Evolutionary conservation across 768 basidiomycete species (phyloP).

Genomic region (Collybia sordida): DNA sequence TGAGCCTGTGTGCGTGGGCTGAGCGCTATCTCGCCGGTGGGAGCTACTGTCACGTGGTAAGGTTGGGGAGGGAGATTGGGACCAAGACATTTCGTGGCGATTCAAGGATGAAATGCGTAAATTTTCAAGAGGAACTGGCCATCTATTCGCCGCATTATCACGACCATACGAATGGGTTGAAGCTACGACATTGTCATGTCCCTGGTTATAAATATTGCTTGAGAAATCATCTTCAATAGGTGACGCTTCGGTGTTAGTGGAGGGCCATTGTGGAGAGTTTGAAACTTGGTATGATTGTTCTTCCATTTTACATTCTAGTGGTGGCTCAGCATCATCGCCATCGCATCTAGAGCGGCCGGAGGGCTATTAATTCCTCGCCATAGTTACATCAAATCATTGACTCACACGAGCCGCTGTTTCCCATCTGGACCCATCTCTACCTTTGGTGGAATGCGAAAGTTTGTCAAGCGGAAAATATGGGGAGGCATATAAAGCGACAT

Average conservation of each 20-base stretch:
- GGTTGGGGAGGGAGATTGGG: slow-evolving; percentile 23
- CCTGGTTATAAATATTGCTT: slow-evolving; percentile 29
- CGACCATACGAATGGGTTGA: slow-evolving; percentile 26
- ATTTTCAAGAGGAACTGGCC: slow-evolving; percentile 28
- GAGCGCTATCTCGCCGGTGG: slow-evolving; percentile 31
- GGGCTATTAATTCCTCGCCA: neutral
- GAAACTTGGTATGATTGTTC: slow-evolving; percentile 42
- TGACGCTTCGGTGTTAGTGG: slow-evolving; percentile 25
- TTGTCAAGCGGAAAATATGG: slow-evolving; percentile 75
- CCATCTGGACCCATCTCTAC: slow-evolving; percentile 74
- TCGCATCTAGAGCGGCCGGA: slow-evolving; percentile 10
- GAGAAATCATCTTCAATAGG: slow-evolving; percentile 32
- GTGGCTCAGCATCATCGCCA: slow-evolving; percentile 39
- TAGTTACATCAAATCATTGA: slow-evolving; percentile 6
- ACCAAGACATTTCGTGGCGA: slow-evolving; percentile 21
- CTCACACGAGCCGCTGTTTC: slow-evolving; percentile 63
- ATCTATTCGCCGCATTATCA: slow-evolving; percentile 23
- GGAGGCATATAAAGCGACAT: slow-evolving; percentile 71
- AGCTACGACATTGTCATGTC: slow-evolving; percentile 22
- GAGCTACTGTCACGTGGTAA: slow-evolving; percentile 23
- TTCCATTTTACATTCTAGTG: slow-evolving; percentile 47
- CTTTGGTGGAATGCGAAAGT: slow-evolving; percentile 83
- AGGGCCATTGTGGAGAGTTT: slow-evolving; percentile 36
- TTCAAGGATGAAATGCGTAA: slow-evolving; percentile 22
- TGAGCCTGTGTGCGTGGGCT: slow-evolving; percentile 26